These are phyloP conservation scores for Colletotrichum sp. DNA, from an alignment of 2,329 filamentous ascomycete genomes.

Conservation along the genomic window DNA sequence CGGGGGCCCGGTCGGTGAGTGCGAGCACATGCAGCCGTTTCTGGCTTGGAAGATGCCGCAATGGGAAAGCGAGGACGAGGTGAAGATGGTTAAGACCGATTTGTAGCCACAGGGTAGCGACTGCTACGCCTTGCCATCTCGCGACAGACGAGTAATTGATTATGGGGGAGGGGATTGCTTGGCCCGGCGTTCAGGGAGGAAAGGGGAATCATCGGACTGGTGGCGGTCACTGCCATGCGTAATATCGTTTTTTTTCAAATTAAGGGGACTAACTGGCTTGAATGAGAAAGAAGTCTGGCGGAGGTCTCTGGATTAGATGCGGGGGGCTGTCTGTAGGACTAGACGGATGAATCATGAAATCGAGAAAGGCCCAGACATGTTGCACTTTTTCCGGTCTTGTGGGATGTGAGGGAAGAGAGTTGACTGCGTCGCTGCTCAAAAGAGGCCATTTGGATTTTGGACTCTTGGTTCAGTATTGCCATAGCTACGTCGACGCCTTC, in stretches of 20 bases:
- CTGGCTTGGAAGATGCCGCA: background rate
- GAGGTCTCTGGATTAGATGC: background rate
- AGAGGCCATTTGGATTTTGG: no score
- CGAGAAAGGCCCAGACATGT: background rate
- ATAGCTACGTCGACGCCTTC: background rate
- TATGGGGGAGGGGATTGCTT: background rate
- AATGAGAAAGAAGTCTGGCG: background rate
- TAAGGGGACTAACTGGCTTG: background rate
- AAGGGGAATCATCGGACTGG: background rate
- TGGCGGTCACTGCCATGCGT: background rate
- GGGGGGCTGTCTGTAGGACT: background rate
- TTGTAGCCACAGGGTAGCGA: background rate
- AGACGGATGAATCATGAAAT: slow-evolving; percentile 2
- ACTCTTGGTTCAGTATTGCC: background rate
- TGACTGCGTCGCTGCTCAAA: no score
- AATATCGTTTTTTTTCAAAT: background rate
- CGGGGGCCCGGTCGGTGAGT: background rate
- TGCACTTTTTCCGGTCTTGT: rapidly evolving
- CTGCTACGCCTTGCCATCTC: background rate
- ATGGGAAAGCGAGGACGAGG: background rate
- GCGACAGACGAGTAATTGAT: background rate
- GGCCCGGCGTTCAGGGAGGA: slow-evolving; percentile 14
- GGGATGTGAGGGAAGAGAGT: background rate
- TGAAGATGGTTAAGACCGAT: background rate
- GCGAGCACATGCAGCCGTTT: background rate